Base-by-base conservation (phyloP, 179 eudicot genomes). In the Heliamphora pulchella region DNA sequence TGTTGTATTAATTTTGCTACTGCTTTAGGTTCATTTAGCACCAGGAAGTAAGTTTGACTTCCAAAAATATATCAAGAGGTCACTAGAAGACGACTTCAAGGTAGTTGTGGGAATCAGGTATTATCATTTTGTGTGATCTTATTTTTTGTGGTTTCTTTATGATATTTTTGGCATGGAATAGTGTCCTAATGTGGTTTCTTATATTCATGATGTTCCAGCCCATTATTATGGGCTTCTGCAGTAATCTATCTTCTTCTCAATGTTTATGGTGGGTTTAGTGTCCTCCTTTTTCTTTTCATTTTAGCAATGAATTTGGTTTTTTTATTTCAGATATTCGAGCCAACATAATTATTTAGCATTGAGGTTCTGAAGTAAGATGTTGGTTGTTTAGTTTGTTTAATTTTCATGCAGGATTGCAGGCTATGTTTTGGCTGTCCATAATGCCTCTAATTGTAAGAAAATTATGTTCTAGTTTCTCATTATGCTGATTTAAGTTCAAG, bases 81-180 rank as follows among this genome's bases (percentile, higher is more conserved):
- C 98, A 18, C 80, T 94, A 78, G 97, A 94, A 90, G 98, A 94
- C 41, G 98, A 94, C 88, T 94, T 91, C 84, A 94, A 94, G 89
- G 96, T 93, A 71, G 89, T 94, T 78, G 98, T 94, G 46, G 98
- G 98, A 76, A 92, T 94, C 82, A 91, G 96, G 97, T 94, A 90
- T 65, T 54, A 4, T 55, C 66, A 55, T 58, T 31, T 63, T 54
- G 20, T 18, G 3, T 18, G 44, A 46, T 44, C 20, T 8, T 22
- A 39, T 43, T 39, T 64, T 43, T 41, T 58, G 67, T 59, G 46
- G 20, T 73, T 62, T 54, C 76, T 20, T 47, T 8, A 11, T n/a
- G 9, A 15, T 14, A 72, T 20, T 73, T 31, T 1, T 74, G 17
- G 20, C 64, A 50, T 13, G 54, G 44, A 15, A 59, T 22, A 48